Conservation (phyloP, 176 grass and related monocot genomes). For the Canna indica region DNA sequence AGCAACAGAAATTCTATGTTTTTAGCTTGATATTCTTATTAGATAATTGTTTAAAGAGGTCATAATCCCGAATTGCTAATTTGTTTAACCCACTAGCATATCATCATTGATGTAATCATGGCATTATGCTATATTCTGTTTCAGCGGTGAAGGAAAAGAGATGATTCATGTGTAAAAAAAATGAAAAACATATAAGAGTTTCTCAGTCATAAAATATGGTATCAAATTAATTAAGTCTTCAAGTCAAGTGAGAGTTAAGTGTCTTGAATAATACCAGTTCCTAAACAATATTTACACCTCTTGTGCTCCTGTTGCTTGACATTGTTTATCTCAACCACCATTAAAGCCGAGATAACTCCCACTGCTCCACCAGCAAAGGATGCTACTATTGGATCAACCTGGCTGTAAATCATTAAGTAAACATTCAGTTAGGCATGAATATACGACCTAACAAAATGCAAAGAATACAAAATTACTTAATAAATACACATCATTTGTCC, state of each 20-base stretch:
- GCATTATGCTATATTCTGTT: too few species aligned
- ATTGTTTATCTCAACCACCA: conserved; percentile 99
- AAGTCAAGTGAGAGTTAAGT: not conserved
- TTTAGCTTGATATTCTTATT: too few species aligned
- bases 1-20: too few species aligned
- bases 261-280: conserved; percentile 52
- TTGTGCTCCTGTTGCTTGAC: conserved; percentile 98
- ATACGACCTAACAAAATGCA: not conserved
- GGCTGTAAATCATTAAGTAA: conserved; percentile 31
- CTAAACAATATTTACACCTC: conserved; percentile 96
- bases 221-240: too few species aligned
- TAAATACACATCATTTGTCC: not conserved
- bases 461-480: not conserved
- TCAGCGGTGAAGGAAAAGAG: too few species aligned
- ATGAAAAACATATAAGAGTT: too few species aligned
- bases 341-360: conserved; percentile 92
- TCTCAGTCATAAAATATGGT: too few species aligned
- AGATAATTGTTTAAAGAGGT: too few species aligned
- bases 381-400: conserved; percentile 97
- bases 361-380: conserved; percentile 97
- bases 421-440: not conserved
- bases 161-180: too few species aligned
- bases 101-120: too few species aligned
- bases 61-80: too few species aligned
- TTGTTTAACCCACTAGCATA: too few species aligned